Evolutionary conservation across 73 alveolate genomes (phyloP).

Genomic region (Tetrahymena thermophila): DNA sequence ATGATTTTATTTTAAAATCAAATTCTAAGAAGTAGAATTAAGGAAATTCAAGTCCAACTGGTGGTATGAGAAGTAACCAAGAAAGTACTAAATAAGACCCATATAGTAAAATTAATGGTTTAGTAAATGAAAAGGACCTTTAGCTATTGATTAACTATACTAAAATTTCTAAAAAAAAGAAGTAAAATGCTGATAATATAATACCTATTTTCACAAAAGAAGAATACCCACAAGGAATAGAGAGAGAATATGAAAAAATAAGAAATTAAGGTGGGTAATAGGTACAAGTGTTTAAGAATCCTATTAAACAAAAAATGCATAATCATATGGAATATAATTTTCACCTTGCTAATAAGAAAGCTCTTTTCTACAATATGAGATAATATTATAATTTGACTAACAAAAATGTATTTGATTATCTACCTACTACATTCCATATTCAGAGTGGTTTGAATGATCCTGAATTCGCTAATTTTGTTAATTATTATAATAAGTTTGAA

Average conservation of each 20-base stretch:
- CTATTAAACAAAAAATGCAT: constrained; percentile 13
- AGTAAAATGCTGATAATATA: neutral
- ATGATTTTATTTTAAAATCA: neutral
- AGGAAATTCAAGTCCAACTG: neutral
- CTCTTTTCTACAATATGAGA: constrained; percentile 77
- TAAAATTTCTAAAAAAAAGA: neutral
- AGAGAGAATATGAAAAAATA: neutral
- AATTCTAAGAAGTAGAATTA: neutral
- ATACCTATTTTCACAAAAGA: neutral
- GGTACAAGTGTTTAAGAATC: neutral
- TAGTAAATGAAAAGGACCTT: neutral
- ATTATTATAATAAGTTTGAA: constrained; percentile 3
- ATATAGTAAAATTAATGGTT: neutral
- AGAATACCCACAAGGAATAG: neutral
- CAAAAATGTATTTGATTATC: constrained; percentile 51
- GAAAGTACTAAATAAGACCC: neutral
- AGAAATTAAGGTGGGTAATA: constrained; percentile 1
- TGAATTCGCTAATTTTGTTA: constrained; percentile 18
- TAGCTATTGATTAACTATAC: neutral
- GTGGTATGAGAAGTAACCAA: neutral
- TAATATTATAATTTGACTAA: constrained; percentile 57
- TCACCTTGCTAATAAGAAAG: constrained; percentile 74
- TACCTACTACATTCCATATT: constrained; percentile 79
- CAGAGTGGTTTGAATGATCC: constrained; percentile 50
- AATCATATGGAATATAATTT: constrained; percentile 67